These are phyloP conservation scores for Chimonanthus salicifolius DNA, from an alignment of 164 flowering plant species.

Conservation along the genomic window DNA sequence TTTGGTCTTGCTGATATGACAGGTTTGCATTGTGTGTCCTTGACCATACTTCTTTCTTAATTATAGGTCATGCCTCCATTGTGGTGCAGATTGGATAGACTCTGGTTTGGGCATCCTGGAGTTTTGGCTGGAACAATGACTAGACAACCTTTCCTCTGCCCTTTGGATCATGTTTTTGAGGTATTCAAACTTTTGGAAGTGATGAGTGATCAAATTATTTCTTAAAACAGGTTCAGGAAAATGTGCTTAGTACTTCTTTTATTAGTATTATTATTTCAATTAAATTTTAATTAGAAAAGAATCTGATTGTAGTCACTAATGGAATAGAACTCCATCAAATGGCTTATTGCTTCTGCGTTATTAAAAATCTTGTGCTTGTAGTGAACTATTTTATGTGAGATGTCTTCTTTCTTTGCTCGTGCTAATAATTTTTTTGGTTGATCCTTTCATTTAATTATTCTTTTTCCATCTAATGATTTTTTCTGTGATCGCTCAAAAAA, in stretches of 20 bases:
- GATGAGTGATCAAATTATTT: neutral
- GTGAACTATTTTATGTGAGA: neutral
- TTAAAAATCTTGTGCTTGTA: neutral
- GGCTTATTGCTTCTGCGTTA: too few relatives aligned
- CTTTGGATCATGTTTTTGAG: constrained; percentile 99
- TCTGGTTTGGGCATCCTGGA: constrained; percentile 98
- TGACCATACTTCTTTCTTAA: constrained; percentile 1
- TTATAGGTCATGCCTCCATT: constrained; percentile 96
- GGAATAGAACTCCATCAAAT: too few relatives aligned
- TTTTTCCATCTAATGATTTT: too few relatives aligned
- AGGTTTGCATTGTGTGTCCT: neutral
- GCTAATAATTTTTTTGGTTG: too few relatives aligned
- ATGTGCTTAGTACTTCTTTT: too few relatives aligned
- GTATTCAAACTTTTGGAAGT: constrained; percentile 29
- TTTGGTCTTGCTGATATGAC: neutral
- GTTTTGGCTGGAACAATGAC: constrained; percentile 74
- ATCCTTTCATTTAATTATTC: neutral
- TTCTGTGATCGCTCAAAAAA: too few relatives aligned
- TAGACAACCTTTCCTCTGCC: constrained; percentile 90
- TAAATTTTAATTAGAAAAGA: too few relatives aligned
- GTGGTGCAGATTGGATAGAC: constrained; percentile 98
- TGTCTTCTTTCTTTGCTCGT: neutral
- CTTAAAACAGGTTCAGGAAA: too few relatives aligned
- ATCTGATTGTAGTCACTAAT: too few relatives aligned
- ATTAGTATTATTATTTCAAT: too few relatives aligned